Conservation (phyloP, 345 rosid genomes). For the Citrus maxima region DNA sequence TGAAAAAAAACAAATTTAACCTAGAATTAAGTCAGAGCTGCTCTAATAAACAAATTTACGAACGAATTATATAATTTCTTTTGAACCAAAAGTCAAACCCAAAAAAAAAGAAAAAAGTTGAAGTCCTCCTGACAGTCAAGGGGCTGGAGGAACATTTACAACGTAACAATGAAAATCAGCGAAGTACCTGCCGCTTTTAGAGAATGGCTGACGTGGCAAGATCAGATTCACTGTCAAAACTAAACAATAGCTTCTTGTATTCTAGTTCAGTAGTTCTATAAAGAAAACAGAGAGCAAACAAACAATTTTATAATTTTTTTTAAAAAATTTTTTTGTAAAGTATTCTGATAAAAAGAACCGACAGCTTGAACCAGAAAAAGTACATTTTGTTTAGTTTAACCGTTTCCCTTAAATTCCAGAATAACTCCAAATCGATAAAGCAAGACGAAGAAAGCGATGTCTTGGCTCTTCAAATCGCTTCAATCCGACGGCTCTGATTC, state of each 20-base stretch:
- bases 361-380: neutral
- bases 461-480: constrained; percentile 56
- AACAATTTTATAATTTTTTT: too few species aligned
- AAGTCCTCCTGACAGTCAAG: neutral
- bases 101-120: neutral
- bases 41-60: neutral
- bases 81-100: too few species aligned
- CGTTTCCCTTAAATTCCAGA: neutral
- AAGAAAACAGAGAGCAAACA: too few species aligned
- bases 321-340: too few species aligned
- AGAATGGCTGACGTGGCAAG: constrained; percentile 8
- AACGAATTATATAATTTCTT: neutral
- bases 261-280: too few species aligned
- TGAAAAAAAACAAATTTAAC: neutral
- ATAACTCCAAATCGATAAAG: neutral
- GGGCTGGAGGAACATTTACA: too few species aligned
- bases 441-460: constrained; percentile 29
- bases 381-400: neutral
- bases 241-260: neutral
- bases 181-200: neutral
- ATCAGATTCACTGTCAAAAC: neutral
- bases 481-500: constrained; percentile 29
- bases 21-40: neutral
- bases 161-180: too few species aligned
- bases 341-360: neutral